Base-by-base conservation (phyloP, 305 asterid species). In the Euphrasia arctica region DNA sequence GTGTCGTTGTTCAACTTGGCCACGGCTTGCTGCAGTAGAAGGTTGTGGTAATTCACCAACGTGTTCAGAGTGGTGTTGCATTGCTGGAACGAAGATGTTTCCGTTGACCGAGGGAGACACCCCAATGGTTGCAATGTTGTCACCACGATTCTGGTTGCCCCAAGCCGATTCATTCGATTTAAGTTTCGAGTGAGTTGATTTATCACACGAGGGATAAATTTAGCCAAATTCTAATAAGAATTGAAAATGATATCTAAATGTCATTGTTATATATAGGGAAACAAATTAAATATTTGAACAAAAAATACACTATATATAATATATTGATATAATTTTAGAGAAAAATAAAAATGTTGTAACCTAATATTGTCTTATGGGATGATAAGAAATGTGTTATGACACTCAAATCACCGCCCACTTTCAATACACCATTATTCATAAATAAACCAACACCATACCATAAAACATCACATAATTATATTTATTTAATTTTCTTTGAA, bases 121-220 rank as follows among this genome's bases (percentile, higher is more conserved):
- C 91, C 86, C 50, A 80, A 9, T 0, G 91, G 91, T 63, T 80
- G 66, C 61, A 85, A 58, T 2, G 79, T 58, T 9, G 86, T 77
- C 60, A 82, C 84, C 0, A 59, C 83, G 4, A 85, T 74, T 67
- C 72, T 85, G 5, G 62, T 72, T 2, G 81, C 88, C 22, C 88
- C 91, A 0, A 82, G 52, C 3, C 48, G 42, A 10, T 58, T 65
- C 7, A 85, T 50, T 5, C 75, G 69, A 39, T 51, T 56, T 18
- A 82, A 28, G 74, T 82, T 67, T 51, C 34, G 11, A 4, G 67
- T 63, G 1, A 85, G 77, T 60, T 85, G 80, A n/a, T 59, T 73
- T 1, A 85, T 31, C 79, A 85, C 91, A 3, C 3, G 45, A 29
- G 80, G 70, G 59, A 82, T 82, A 75, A 78, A 82, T 13, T 4